Evolutionary conservation across 164 flowering plant genomes (phyloP), one percentile per base, ranked within the genome.

Genomic region (Annona cherimola): DNA sequence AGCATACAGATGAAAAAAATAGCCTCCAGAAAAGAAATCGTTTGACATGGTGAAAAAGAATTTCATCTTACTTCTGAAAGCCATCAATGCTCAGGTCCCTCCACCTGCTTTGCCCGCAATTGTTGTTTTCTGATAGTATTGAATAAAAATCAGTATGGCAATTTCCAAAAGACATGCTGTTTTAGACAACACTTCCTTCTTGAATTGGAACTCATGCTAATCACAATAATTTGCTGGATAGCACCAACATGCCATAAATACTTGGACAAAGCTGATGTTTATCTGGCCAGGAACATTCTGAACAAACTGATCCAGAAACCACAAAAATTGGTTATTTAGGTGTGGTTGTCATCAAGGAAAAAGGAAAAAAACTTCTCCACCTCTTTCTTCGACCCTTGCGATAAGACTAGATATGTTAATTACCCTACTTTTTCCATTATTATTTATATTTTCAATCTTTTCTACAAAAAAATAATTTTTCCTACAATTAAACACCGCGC

Each of bases 51-150:
- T 20, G 45, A 40, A 45, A 1, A 18, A 35, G 41, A 4, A 40
- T 44, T 44, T 11, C 45, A 42, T 63, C 84, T 74, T 73, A 77
- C 77, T 71, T 63, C 46, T 63, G 63, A 35, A 64, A 40, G 18
- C 60, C 55, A 65, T 61, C 44, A 44, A 55, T 14, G 7, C 44
- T 84, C 82, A 86, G 75, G 79, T 64, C 45, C 80, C 90, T 78
- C 86, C 89, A 68, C 75, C 81, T 67, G 86, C 86, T 72, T 86
- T 79, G 74, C 81, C 84, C n/a, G 77, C 80, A 74, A 75, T 68
- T 76, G 84, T 84, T 12, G 82, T 75, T 67, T 81, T 78, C 91
- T 85, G 80, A 67, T 42, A 59, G n/a, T 44, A 63, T 54, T 40
- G 59, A 79, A 77, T 55, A 69, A 67, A 72, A 5, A 73, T 74